phyloP scores from a whole-genome alignment of 148 eudicot genomes.

The Rhododendron williamsianum region DNA sequence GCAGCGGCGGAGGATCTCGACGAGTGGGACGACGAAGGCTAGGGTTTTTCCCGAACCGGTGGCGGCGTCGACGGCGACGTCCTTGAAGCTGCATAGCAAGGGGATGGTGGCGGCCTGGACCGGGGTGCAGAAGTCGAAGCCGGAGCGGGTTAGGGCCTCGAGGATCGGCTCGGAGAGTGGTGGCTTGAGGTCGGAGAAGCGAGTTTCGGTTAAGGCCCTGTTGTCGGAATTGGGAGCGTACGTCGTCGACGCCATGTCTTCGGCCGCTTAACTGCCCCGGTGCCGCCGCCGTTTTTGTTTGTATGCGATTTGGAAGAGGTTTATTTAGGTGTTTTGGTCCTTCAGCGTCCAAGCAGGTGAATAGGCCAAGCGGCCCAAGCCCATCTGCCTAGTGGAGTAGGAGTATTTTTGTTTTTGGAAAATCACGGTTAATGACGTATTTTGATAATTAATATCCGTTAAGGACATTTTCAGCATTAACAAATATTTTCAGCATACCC shows the following conservation, averaged over 20 bases:
- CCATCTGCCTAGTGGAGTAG: neutral
- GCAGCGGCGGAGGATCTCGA: conserved; percentile 69
- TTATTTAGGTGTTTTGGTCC: neutral
- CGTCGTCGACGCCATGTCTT: conserved; percentile 11
- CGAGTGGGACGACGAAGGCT: conserved; percentile 72
- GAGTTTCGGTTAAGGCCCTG: conserved; percentile 63
- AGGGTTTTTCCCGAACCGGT: conserved; percentile 96
- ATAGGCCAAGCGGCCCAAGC: neutral
- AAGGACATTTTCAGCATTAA: too few relatives aligned
- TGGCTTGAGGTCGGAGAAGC: conserved; percentile 73
- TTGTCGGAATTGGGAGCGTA: conserved; percentile 36
- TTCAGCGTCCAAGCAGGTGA: neutral
- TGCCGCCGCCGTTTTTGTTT: conserved; percentile 4
- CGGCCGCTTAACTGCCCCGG: neutral
- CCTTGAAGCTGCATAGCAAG: conserved; percentile 58
- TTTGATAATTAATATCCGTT: too few relatives aligned
- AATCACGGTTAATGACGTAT: rapidly evolving
- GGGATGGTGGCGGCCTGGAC: conserved; percentile 95
- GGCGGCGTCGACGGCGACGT: conserved; percentile 96
- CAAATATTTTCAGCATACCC: too few relatives aligned
- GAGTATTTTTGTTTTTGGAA: too few relatives aligned
- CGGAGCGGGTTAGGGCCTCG: conserved; percentile 43
- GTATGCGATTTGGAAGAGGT: neutral
- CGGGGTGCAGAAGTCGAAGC: conserved; percentile 80
- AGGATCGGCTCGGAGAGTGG: conserved; percentile 58